Conservation (phyloP, 2,329 filamentous ascomycete genomes). For the Epichloe aotearoae region DNA sequence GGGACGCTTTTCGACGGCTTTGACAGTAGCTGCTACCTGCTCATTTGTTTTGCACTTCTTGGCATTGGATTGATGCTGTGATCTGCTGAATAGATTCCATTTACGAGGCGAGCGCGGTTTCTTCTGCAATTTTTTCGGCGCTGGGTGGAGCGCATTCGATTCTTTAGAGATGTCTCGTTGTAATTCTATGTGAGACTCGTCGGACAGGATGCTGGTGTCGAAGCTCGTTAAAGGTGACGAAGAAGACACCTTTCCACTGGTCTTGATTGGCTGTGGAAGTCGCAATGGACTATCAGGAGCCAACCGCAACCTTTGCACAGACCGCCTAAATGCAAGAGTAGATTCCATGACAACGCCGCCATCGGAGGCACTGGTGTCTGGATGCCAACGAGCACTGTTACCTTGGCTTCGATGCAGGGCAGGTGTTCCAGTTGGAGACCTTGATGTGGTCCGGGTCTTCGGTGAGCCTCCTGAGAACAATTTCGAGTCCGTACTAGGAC, state of each 20-base stretch:
- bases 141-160: conserved; percentile 14
- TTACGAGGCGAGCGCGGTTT: conserved; percentile 41
- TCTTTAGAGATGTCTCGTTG: conserved; percentile 23
- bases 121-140: conserved; percentile 43
- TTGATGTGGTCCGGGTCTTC: conserved; percentile 25
- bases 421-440: conserved; percentile 40
- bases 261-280: conserved; percentile 41
- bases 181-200: conserved; percentile 36
- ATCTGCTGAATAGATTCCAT: conserved; percentile 51
- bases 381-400: conserved; percentile 28
- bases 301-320: conserved; percentile 36
- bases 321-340: conserved; percentile 41
- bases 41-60: conserved; percentile 26
- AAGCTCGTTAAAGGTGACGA: conserved; percentile 40
- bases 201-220: conserved; percentile 43
- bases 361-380: conserved; percentile 45
- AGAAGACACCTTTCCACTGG: conserved; percentile 27
- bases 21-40: conserved; percentile 34
- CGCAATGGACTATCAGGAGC: conserved; percentile 31
- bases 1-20: conserved; percentile 35
- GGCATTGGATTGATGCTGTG: conserved; percentile 28
- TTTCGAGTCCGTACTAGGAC: conserved; percentile 30
- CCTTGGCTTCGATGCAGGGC: conserved; percentile 29
- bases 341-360: conserved; percentile 29
- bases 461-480: conserved; percentile 26